A percentile compares a stretch with the other conserved stretches of the same genome.
Evolutionary conservation across 441 rosid species (phyloP).

Genomic region (Bocquillonia castaneifolia): DNA sequence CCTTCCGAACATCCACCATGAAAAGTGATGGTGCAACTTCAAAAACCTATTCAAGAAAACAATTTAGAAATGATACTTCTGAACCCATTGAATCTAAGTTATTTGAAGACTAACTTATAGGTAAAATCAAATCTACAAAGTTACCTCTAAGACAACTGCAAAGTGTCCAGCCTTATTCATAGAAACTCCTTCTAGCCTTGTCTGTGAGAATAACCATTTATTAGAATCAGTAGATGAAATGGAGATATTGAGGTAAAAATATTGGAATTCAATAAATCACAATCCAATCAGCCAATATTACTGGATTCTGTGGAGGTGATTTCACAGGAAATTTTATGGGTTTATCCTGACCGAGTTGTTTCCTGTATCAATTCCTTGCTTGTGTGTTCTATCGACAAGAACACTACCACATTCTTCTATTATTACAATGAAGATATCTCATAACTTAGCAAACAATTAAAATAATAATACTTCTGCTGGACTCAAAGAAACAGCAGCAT

Average conservation of each 20-base stretch:
- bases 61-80: not conserved
- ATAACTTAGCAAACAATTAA: not conserved
- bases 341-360: not conserved
- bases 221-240: not conserved
- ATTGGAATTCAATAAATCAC: not conserved
- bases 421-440: not conserved
- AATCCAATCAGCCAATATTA: conserved; percentile 5
- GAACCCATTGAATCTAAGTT: not conserved
- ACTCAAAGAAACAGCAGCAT: not conserved
- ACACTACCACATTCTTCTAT: not conserved
- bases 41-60: conserved; percentile 41
- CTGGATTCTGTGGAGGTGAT: not conserved
- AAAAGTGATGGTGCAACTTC: conserved; percentile 91
- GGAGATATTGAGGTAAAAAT: not conserved
- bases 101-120: not conserved
- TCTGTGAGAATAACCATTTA: conserved; percentile 35
- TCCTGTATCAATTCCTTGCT: not conserved
- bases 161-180: conserved; percentile 51
- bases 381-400: not conserved
- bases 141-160: conserved; percentile 79
- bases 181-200: conserved; percentile 70
- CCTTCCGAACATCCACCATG: conserved; percentile 88
- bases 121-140: conserved; percentile 15
- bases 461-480: not conserved
- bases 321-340: not conserved